Evolutionary conservation across 345 rosid species (phyloP).

Genomic region (Raphanus raphanistrum): DNA sequence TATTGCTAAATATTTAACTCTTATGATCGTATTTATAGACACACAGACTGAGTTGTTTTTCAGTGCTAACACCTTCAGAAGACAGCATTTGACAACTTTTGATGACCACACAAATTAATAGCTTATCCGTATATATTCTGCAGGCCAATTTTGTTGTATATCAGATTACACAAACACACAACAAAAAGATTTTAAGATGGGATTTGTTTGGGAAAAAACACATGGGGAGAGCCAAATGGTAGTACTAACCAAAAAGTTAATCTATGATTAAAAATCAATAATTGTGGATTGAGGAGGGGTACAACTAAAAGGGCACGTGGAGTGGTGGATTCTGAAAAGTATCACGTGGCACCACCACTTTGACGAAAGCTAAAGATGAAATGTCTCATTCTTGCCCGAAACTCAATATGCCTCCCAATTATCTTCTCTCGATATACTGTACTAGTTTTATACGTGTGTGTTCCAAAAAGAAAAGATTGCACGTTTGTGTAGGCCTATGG

Average conservation of each 20-base stretch:
- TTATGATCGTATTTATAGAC: neutral
- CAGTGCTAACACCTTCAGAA: neutral
- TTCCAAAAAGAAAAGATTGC: neutral
- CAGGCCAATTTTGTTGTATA: neutral
- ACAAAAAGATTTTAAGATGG: neutral
- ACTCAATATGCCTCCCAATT: conserved; percentile 1
- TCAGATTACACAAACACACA: neutral
- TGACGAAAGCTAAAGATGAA: conserved; percentile 43
- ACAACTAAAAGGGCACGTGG: conserved; percentile 35
- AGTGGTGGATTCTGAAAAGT: conserved; percentile 40
- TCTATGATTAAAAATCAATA: neutral
- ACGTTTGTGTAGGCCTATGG: conserved; percentile 1
- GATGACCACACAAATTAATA: neutral
- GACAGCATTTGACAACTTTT: neutral
- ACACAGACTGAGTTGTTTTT: neutral
- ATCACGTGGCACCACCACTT: conserved; percentile 37
- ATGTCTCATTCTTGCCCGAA: conserved; percentile 24
- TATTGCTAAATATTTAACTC: neutral
- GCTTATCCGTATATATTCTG: neutral
- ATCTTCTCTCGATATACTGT: neutral
- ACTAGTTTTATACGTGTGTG: neutral
- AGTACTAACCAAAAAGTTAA: neutral
- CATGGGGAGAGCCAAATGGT: neutral
- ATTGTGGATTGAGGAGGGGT: conserved; percentile 22
- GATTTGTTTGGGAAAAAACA: neutral